Evolutionary conservation across 306 rosid species (phyloP), one percentile per base, ranked within the genome.

Genomic region (Cucumis cinereus): DNA sequence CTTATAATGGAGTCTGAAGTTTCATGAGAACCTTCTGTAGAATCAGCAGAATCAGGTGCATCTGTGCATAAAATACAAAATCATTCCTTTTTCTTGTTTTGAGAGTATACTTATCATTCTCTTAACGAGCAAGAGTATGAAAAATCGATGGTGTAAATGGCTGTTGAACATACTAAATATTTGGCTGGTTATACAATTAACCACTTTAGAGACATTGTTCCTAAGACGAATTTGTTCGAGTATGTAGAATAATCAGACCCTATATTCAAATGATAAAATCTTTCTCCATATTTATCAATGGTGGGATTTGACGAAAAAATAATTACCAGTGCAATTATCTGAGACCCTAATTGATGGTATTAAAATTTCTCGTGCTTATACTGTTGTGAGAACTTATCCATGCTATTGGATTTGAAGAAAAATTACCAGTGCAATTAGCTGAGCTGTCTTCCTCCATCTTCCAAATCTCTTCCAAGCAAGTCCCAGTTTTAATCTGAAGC

Each of bases 401-500:
- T 17, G 49, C 62, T 28, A 73, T 73, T 54, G 20, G 77, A 45
- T 61, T 28, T 57, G 35, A 15, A 52, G 45, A 30, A 77, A 64
- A 67, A 40, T 79, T 84, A 93, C 97, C 93, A 6, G 73, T 77
- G 71, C 86, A 72, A 63, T 12, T 49, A 67, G 86, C 62, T 5
- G 74, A 49, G 50, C 15, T 20, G 57, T 53, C 55, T 52, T 70
- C 87, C 57, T 64, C 90, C 73, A 70, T 80, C 83, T 78, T 87
- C 95, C 88, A 78, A n/a, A 82, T 76, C 74, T 83, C 86, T 84
- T 87, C 88, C 86, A 80, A 81, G 75, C 43, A 69, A 76, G 81
- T 47, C 82, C 88, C 93, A 38, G 68, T 35, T 80, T 90, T 77
- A 35, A 92, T 89, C 99, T 92, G 89, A 68, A 57, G 78, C 45